A percentile compares a stretch with the other conserved stretches of the same genome.
Conservation (phyloP, 257 asterid species). For the Solanum ossicruentum region DNA sequence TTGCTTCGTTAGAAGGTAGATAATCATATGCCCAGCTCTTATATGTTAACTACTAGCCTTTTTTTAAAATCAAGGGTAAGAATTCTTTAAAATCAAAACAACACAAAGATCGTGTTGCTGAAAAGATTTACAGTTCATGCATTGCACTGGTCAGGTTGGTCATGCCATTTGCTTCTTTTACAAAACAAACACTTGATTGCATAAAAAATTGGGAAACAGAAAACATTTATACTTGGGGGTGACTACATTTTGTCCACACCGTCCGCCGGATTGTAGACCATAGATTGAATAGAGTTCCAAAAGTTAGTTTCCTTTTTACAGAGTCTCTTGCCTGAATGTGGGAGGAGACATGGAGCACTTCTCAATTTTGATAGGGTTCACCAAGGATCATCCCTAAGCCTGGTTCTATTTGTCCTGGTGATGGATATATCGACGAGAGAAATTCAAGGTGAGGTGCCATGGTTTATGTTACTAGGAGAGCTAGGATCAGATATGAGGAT, state of each 20-base stretch:
- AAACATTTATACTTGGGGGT: not conserved
- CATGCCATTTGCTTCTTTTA: not conserved
- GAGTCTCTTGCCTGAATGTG: not conserved
- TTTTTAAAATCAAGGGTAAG: not conserved
- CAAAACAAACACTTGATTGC: not conserved
- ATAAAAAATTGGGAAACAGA: not conserved
- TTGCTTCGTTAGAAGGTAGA: constrained; percentile 93
- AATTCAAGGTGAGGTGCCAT: not conserved
- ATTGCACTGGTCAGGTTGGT: not conserved
- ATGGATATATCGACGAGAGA: not conserved
- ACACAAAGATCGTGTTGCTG: not conserved
- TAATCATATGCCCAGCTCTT: not conserved
- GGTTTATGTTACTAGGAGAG: not conserved
- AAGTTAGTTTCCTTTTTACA: not conserved
- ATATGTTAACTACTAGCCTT: not conserved
- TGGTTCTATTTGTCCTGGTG: not conserved
- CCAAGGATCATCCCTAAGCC: not conserved
- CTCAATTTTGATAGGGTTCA: not conserved
- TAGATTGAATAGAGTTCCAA: not conserved
- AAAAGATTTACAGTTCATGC: not conserved
- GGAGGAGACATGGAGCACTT: not conserved
- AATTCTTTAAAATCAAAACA: not conserved
- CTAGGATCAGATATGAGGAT: not conserved
- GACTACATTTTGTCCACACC: not conserved
- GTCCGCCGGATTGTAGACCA: not conserved